Conservation (phyloP, 345 rosid genomes). For the Pistacia atlantica region DNA sequence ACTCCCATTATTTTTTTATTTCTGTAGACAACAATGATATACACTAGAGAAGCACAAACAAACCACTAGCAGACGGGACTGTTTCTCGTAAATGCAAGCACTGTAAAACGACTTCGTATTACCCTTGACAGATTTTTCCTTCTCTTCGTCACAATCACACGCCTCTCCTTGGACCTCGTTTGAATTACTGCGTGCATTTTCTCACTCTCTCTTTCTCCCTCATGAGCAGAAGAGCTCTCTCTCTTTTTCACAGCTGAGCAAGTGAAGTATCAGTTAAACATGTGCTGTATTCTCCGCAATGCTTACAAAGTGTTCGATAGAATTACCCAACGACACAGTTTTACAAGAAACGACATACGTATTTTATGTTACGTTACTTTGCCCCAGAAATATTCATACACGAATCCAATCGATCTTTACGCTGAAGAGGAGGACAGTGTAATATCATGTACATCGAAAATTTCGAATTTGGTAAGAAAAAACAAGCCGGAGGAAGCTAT, state of each 20-base stretch:
- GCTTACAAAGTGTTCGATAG: slow-evolving; percentile 28
- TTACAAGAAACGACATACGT: neutral
- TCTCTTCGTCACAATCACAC: neutral
- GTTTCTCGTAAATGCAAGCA: too few species aligned
- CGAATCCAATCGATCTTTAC: neutral
- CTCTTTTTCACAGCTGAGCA: neutral
- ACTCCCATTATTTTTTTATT: too few species aligned
- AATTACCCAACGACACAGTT: slow-evolving; percentile 21
- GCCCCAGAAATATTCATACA: neutral
- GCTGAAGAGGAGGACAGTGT: slow-evolving; percentile 9
- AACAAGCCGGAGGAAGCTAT: slow-evolving; percentile 23
- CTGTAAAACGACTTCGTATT: neutral
- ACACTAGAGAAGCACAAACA: too few species aligned
- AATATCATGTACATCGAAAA: slow-evolving; percentile 28
- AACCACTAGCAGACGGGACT: too few species aligned
- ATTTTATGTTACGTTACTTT: neutral
- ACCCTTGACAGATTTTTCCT: neutral
- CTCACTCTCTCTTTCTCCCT: neutral
- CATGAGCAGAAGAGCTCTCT: neutral
- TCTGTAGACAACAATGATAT: too few species aligned
- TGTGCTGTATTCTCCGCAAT: neutral
- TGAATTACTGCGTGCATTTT: neutral
- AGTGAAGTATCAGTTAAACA: neutral
- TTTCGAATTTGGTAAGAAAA: slow-evolving; percentile 21
- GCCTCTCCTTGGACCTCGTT: neutral